phyloP scores from a whole-genome alignment of 2,329 filamentous ascomycete species.

The Aureobasidium uvarum region DNA sequence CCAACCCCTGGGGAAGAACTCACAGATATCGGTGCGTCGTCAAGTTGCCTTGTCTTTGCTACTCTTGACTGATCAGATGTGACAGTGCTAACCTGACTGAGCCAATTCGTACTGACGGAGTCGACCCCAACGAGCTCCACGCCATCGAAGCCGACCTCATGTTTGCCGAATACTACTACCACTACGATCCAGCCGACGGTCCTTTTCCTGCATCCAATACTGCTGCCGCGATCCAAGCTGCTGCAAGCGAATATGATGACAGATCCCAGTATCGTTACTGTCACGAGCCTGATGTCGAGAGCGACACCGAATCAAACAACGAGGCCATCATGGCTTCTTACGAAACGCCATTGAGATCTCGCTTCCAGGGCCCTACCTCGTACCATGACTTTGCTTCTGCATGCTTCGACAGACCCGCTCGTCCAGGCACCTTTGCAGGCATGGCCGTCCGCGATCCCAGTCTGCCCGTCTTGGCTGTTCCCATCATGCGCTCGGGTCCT shows the following conservation, averaged over 20 bases:
- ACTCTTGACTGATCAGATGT: background rate
- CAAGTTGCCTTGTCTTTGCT: too few relatives aligned
- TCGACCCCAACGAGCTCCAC: background rate
- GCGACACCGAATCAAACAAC: background rate
- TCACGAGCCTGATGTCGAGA: background rate
- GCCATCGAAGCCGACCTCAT: constrained; percentile 3
- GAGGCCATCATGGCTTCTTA: background rate
- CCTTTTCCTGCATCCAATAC: constrained; percentile 1
- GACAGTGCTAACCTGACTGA: background rate
- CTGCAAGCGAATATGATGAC: background rate
- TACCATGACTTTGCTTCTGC: background rate
- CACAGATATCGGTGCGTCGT: background rate
- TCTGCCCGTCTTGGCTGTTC: background rate
- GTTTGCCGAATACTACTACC: constrained; percentile 17
- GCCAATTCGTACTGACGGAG: background rate
- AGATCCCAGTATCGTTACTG: background rate
- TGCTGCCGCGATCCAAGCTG: background rate
- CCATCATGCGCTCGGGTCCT: background rate
- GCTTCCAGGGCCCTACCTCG: background rate
- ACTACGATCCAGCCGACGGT: background rate
- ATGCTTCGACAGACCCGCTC: background rate
- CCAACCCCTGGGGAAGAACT: background rate
- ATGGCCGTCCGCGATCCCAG: background rate
- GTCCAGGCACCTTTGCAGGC: background rate
- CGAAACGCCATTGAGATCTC: background rate